Evolutionary conservation across 768 basidiomycete genomes (phyloP), one percentile per base, ranked within the genome.

Genomic region (Lentinula edodes): DNA sequence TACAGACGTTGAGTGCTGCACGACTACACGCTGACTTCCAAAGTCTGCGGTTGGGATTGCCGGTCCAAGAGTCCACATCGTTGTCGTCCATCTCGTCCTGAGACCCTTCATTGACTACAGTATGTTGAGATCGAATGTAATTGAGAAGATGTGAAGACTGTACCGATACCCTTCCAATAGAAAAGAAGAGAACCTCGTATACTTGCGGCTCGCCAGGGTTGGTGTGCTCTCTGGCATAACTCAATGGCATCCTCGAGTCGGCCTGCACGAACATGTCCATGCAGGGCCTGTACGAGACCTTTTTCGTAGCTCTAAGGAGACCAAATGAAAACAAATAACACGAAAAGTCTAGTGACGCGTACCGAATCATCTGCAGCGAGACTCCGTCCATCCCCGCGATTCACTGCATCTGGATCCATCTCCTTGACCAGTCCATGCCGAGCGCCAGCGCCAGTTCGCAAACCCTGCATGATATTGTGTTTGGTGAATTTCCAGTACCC

Each of bases 181-280:
- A 93, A 95, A 18, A 93, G 71, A 34, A 86, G 72, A 1, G 91
- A 89, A 1, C 96, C 96, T 6, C 90, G 86, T 46, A 98, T 84
- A 60, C 87, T 90, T 1, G 95, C 93, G 2, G 93, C 93, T 23
- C 94, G 81, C 96, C 95, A 98, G 0, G 93, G 90, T 65, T 95
- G 91, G 64, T 93, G 88, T 0, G 90, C 89, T 66, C 84, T 85
- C 65, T 87, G 77, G 69, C 93, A 95, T 16, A 93, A 74, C 38
- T 91, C 88, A 4, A 95, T 78, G 0, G 95, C 96, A 10, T 92
- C 88, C 10, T 91, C 91, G 34, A 96, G 72, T 62, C 87, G 77
- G n/a, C 95, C 95, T 5, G 90, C 87, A 43, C 95, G 86, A 2
- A 98, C 79, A 64, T 89, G 88, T 28, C 87, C 83, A 72, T 91